Percentiles rank a stretch among this genome's conserved stretches.
phyloP scores from a whole-genome alignment of 148 eudicot genomes.

The Fagopyrum tataricum region DNA sequence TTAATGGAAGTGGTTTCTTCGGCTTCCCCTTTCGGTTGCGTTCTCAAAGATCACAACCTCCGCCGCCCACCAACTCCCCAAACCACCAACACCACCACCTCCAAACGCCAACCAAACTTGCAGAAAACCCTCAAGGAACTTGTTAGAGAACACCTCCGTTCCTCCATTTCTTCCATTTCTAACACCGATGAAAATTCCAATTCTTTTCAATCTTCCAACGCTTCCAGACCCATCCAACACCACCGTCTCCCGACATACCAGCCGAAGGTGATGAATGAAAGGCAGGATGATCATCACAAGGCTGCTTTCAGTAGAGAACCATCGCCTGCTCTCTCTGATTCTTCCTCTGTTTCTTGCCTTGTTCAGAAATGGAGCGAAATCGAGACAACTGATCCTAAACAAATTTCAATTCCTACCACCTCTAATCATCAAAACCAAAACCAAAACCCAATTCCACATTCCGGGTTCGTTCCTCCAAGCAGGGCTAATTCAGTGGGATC shows the following conservation, averaged over 20 bases:
- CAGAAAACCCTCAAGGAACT: conserved; percentile 8
- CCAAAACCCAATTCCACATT: neutral
- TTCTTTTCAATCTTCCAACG: neutral
- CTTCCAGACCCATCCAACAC: neutral
- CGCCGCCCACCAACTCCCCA: conserved; percentile 10
- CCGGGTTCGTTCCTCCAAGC: neutral
- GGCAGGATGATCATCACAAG: conserved; percentile 12
- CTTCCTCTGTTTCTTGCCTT: conserved; percentile 50
- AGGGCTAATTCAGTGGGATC: neutral
- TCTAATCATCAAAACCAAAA: neutral
- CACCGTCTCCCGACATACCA: too few relatives aligned
- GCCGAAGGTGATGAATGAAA: too few relatives aligned
- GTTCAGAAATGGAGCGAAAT: conserved; percentile 54
- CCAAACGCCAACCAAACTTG: neutral
- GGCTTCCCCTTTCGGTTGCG: conserved; percentile 44
- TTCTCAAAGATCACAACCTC: conserved; percentile 40
- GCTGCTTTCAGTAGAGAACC: conserved; percentile 15
- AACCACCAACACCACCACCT: neutral
- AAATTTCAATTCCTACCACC: neutral
- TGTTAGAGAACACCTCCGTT: conserved; percentile 10
- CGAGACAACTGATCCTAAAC: neutral
- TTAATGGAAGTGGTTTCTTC: conserved; percentile 38
- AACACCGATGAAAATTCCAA: conserved; percentile 11
- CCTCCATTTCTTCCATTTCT: conserved; percentile 15
- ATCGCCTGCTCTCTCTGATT: conserved; percentile 20